Conservation (phyloP, 2,329 filamentous ascomycete species). For the Penicillium capsulatum region DNA sequence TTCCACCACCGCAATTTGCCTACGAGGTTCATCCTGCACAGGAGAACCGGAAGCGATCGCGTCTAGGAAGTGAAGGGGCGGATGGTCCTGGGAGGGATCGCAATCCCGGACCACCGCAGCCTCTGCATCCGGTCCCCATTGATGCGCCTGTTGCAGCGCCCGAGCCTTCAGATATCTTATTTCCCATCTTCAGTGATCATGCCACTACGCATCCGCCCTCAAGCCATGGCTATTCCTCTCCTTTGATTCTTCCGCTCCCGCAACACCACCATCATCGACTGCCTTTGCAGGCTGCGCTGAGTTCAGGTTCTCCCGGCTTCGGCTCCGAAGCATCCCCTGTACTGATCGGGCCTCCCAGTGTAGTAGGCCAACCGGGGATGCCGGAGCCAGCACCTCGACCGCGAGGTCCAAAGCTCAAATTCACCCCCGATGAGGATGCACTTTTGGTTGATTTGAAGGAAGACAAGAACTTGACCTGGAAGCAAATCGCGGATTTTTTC, state of each 20-base stretch:
- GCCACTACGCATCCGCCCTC: conserved; percentile 28
- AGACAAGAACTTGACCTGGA: conserved; percentile 92
- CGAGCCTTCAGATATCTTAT: conserved; percentile 35
- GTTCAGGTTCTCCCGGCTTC: conserved; percentile 58
- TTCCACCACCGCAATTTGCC: conserved; percentile 36
- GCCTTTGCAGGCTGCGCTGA: conserved; percentile 66
- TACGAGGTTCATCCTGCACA: conserved; percentile 33
- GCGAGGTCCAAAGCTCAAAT: conserved; percentile 85
- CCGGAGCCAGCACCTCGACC: conserved; percentile 75
- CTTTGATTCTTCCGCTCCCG: conserved; percentile 41
- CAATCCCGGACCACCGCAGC: conserved; percentile 25
- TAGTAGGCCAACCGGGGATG: conserved; percentile 85
- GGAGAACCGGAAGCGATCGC: conserved; percentile 34
- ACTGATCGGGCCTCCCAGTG: conserved; percentile 67
- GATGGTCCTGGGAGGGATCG: conserved; percentile 21
- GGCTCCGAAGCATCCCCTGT: conserved; percentile 45
- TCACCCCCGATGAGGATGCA: conserved; percentile 86
- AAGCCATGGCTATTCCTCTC: conserved; percentile 37
- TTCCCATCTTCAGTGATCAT: conserved; percentile 32
- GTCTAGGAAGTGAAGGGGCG: conserved; percentile 30
- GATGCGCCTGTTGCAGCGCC: conserved; percentile 28
- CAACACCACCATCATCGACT: conserved; percentile 74
- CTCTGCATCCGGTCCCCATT: conserved; percentile 31
- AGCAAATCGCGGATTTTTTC: conserved; percentile 95
- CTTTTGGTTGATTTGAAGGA: conserved; percentile 87